Evolutionary conservation across 306 rosid species (phyloP).

Genomic region (Cucurbita ficifolia): DNA sequence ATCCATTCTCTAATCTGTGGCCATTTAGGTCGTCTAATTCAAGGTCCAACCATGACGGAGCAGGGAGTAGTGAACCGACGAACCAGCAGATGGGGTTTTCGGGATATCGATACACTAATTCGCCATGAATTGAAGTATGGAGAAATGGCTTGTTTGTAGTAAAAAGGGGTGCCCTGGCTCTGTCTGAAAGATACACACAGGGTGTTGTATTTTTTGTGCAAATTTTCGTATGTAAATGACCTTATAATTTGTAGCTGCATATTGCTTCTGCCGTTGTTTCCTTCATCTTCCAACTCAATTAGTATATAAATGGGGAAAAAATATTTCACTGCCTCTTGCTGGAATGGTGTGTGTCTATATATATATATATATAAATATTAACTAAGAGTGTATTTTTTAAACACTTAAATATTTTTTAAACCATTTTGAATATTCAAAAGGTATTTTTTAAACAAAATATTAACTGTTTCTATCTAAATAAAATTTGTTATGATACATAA

Average conservation of each 20-base stretch:
- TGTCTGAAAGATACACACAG: not conserved
- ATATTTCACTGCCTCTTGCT: not conserved
- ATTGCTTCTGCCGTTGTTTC: not conserved
- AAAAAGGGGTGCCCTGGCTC: not conserved
- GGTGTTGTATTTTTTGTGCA: not conserved
- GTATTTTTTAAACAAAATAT: too few species aligned
- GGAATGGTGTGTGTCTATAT: not conserved
- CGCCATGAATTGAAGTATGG: not conserved
- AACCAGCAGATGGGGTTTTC: constrained; percentile 6
- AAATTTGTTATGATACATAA: too few species aligned
- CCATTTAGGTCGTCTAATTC: constrained; percentile 9
- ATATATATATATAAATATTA: not conserved
- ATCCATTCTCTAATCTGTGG: constrained; percentile 12
- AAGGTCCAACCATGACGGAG: not conserved
- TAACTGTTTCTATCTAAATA: too few species aligned
- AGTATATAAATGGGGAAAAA: not conserved
- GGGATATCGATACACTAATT: not conserved
- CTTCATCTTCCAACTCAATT: not conserved
- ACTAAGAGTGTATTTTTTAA: too few species aligned
- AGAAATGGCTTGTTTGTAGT: not conserved
- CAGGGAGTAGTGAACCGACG: not conserved
- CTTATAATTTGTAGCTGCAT: not conserved
- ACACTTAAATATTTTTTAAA: too few species aligned
- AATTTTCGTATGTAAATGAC: constrained; percentile 1
- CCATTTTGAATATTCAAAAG: too few species aligned